Evolutionary conservation across 306 rosid genomes (phyloP).

Genomic region (Acmispon strigosus): DNA sequence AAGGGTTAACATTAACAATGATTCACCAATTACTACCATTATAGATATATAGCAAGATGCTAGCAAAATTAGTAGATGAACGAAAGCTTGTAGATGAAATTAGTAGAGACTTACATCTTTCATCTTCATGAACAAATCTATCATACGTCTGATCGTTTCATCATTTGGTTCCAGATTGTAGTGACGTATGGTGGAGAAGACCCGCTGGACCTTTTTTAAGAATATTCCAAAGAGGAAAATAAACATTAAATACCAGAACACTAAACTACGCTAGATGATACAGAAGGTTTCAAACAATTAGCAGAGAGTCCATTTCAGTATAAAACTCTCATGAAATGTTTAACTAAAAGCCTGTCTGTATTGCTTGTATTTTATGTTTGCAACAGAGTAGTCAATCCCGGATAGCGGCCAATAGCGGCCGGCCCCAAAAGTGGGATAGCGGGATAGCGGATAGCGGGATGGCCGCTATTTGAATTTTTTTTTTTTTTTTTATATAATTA

Average conservation of each 20-base stretch:
- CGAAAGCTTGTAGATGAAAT: neutral
- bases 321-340: neutral
- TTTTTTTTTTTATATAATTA: no score
- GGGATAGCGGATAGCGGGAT: no score
- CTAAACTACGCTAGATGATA: neutral
- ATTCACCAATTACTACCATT: neutral
- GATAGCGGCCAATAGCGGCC: no score
- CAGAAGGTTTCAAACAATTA: neutral
- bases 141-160: conserved; percentile 51
- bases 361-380: neutral
- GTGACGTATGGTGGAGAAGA: conserved; percentile 38
- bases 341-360: neutral
- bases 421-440: no score
- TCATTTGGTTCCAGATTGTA: conserved; percentile 35
- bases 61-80: neutral
- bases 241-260: conserved; percentile 11
- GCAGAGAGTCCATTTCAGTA: neutral
- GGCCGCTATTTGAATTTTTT: no score
- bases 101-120: conserved; percentile 49
- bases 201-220: conserved; percentile 43
- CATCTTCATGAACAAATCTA: conserved; percentile 52
- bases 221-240: neutral
- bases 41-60: neutral
- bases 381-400: no score
- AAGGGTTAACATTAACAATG: conserved; percentile 5